Evolutionary conservation across 768 basidiomycete species (phyloP).

Genomic region (Pholiota conissans): DNA sequence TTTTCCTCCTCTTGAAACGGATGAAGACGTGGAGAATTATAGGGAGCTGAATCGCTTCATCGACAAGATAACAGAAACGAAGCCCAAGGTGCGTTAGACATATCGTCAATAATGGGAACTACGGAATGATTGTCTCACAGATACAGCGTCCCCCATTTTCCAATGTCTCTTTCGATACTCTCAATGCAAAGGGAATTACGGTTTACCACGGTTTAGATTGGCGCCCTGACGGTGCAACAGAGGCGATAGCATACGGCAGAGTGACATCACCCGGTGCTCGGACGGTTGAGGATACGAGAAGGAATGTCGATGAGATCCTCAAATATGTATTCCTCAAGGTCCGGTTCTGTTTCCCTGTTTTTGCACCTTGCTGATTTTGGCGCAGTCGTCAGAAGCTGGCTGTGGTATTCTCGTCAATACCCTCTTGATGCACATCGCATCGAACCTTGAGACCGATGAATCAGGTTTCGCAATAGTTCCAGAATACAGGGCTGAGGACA

Average conservation of each 20-base stretch:
- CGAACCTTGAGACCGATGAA: slow-evolving; percentile 13
- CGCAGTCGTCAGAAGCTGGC: slow-evolving; percentile 15
- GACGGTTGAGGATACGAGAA: slow-evolving; percentile 13
- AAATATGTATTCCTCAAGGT: slow-evolving; percentile 18
- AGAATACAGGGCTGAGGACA: no score
- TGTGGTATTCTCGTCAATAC: slow-evolving; percentile 18
- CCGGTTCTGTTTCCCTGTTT: slow-evolving; percentile 2
- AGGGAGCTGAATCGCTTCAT: not conserved
- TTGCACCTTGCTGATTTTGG: slow-evolving; percentile 6
- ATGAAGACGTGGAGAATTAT: no score
- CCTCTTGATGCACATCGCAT: slow-evolving; percentile 16
- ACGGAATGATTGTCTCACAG: no score
- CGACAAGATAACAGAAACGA: slow-evolving; percentile 13
- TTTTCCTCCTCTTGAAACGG: no score
- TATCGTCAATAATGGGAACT: not conserved
- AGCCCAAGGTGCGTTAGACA: slow-evolving; percentile 14
- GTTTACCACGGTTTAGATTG: no score
- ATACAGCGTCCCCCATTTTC: no score
- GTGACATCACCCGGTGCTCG: slow-evolving; percentile 8
- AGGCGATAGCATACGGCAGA: slow-evolving; percentile 10
- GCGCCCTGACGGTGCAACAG: not conserved
- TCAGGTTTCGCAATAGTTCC: slow-evolving; percentile 15
- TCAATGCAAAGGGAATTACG: no score
- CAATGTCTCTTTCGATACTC: no score
- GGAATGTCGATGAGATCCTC: slow-evolving; percentile 1